These are phyloP conservation scores for Leishmania mexicana DNA, from an alignment of 208 protist species.

Conservation along the genomic window DNA sequence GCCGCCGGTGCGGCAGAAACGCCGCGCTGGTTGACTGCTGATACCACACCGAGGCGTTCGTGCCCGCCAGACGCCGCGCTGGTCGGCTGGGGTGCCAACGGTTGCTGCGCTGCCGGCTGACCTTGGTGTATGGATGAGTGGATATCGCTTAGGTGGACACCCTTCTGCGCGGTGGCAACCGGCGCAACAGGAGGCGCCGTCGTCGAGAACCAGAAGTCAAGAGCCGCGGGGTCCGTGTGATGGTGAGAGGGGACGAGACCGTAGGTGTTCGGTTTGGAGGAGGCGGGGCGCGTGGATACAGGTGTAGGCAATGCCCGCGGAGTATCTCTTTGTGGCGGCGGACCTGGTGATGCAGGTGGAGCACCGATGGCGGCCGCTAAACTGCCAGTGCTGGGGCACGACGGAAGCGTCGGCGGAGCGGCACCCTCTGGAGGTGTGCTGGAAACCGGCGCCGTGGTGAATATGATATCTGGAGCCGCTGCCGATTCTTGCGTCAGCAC, in stretches of 20 bases:
- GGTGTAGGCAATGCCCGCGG: not conserved
- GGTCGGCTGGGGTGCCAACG: not conserved
- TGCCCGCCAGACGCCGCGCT: not conserved
- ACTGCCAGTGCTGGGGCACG: not conserved
- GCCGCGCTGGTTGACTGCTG: not conserved
- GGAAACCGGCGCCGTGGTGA: not conserved
- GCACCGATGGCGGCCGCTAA: not conserved
- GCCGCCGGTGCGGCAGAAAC: not conserved
- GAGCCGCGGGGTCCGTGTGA: constrained; percentile 7
- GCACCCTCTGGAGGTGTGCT: not conserved
- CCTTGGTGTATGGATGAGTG: constrained; percentile 10
- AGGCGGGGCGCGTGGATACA: constrained; percentile 3
- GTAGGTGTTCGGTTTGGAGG: constrained; percentile 33
- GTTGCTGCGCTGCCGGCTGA: not conserved
- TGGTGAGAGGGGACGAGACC: constrained; percentile 35
- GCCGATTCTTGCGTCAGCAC: not conserved
- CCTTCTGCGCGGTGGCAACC: constrained; percentile 37
- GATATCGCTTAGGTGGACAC: constrained; percentile 35
- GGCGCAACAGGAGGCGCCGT: constrained; percentile 16
- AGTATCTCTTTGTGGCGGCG: not conserved
- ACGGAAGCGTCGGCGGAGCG: not conserved
- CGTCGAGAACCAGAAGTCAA: constrained; percentile 26
- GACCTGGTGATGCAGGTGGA: not conserved
- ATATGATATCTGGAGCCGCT: not conserved
- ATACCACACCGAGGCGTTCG: not conserved